Evolutionary conservation across 2,329 filamentous ascomycete species (phyloP).

Genomic region (Alternaria triticimaculans): DNA sequence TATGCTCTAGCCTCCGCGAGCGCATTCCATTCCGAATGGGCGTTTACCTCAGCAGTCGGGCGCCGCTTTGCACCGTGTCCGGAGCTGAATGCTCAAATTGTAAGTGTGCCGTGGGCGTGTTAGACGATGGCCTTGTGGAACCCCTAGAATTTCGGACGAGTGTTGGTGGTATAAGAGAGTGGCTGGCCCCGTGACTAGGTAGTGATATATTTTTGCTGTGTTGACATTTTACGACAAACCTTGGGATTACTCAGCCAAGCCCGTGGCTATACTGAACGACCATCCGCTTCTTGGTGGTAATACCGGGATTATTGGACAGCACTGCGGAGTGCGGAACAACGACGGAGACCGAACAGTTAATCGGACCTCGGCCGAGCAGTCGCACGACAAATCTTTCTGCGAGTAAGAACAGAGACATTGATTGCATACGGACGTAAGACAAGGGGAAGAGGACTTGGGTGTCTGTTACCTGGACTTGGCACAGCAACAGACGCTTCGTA

Average conservation of each 20-base stretch:
- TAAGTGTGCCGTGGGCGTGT: neutral
- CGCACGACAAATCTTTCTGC: neutral
- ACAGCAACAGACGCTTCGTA: neutral
- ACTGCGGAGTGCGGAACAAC: neutral
- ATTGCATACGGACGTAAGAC: neutral
- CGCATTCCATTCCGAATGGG: neutral
- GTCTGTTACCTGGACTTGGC: neutral
- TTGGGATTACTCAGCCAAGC: neutral
- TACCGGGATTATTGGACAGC: neutral
- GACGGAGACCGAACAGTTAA: neutral
- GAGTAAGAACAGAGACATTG: neutral
- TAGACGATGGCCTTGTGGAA: neutral
- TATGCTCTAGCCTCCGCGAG: neutral
- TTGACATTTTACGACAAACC: neutral
- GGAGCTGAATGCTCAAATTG: conserved; percentile 8
- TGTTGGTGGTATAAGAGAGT: neutral
- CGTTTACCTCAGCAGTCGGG: conserved; percentile 1
- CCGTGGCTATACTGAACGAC: neutral
- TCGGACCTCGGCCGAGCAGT: neutral
- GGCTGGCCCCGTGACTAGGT: neutral
- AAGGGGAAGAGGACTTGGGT: neutral
- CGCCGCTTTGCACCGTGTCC: neutral
- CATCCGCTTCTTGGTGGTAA: neutral
- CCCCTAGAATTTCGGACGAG: neutral
- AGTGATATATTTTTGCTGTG: neutral